Evolutionary conservation across 805 yeast species (phyloP), one percentile per base, ranked within the genome.

Genomic region (Candida sakaeoensis): DNA sequence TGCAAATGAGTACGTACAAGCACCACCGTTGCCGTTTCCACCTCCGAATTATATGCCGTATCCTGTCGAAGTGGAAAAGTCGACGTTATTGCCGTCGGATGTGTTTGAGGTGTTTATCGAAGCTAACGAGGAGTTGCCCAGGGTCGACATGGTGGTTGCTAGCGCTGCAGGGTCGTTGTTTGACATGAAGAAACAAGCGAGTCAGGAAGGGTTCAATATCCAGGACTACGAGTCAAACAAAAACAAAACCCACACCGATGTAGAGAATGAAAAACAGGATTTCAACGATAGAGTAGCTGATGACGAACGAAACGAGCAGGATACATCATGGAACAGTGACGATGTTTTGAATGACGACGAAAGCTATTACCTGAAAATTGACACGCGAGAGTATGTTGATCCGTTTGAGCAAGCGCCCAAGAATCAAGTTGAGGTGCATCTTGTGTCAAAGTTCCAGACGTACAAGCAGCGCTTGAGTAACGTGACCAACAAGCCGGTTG

Each of bases 11-110:
- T 40, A 32, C 31, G 19, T 43, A 1, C 44, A 46, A 39, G 54
- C 64, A 18, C 68, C 72, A 4, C 74, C 74, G 8, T 54, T 68
- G 23, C 73, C 74, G 12, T 68, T 68, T 35, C 73, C 74, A 5
- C 74, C 73, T 2, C 57, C 60, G n/a, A 58, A 63, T 39, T 68
- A 57, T 52, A 68, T 68, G 73, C 71, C 74, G 5, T 67, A 65
- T 42, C 71, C 72, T 1, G 46, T 68, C 24, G 42, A 57, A n/a
- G 56, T 71, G 2, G 67, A 64, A 26, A 47, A 55, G 38, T 56
- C 69, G 2, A 49, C 63, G 3, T 49, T 65, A 22, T 49, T 57
- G 2, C 73, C 74, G 1, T 44, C 36, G 12, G 70, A 65, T 15
- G 68, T 67, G 8, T 65, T 68, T 41, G 45, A 47, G 3, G 52